These are phyloP conservation scores for Jackrogersella minutella DNA, from an alignment of 495 filamentous ascomycete species.

Conservation along the genomic window DNA sequence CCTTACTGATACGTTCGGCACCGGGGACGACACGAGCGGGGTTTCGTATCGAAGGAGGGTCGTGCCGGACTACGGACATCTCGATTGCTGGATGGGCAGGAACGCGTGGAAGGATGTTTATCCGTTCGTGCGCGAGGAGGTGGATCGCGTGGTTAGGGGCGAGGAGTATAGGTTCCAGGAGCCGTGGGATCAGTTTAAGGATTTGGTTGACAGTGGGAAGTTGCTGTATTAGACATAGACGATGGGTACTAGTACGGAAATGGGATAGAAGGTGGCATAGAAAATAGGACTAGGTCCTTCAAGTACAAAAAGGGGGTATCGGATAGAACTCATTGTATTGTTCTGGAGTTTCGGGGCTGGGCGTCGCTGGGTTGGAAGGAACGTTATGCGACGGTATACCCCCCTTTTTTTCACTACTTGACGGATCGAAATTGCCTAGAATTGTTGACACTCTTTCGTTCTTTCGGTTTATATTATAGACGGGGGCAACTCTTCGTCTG, in stretches of 20 bases:
- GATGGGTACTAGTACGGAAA: not conserved
- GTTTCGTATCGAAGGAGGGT: slow-evolving; percentile 61
- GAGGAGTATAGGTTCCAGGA: slow-evolving; percentile 49
- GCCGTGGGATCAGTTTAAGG: slow-evolving; percentile 52
- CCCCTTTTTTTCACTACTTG: no score
- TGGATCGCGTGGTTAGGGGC: slow-evolving; percentile 58
- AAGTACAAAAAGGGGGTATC: not conserved
- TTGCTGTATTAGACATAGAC: slow-evolving; percentile 44
- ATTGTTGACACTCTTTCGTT: no score
- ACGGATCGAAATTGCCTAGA: no score
- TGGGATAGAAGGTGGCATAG: not conserved
- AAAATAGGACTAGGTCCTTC: not conserved
- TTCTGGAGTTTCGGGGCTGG: no score
- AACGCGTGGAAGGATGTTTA: slow-evolving; percentile 69
- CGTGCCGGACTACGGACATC: slow-evolving; percentile 70
- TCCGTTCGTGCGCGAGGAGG: slow-evolving; percentile 64
- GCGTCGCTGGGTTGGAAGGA: no score
- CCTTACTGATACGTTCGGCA: slow-evolving; percentile 62
- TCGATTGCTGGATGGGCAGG: slow-evolving; percentile 73
- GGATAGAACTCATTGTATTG: no score
- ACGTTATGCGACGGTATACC: no score
- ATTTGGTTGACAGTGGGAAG: slow-evolving; percentile 52
- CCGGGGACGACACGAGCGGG: slow-evolving; percentile 35
- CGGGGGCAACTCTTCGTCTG: no score
- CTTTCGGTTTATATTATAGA: no score